Base-by-base conservation (phyloP, 2,329 filamentous ascomycete species). In the Xylaria sp. region DNA sequence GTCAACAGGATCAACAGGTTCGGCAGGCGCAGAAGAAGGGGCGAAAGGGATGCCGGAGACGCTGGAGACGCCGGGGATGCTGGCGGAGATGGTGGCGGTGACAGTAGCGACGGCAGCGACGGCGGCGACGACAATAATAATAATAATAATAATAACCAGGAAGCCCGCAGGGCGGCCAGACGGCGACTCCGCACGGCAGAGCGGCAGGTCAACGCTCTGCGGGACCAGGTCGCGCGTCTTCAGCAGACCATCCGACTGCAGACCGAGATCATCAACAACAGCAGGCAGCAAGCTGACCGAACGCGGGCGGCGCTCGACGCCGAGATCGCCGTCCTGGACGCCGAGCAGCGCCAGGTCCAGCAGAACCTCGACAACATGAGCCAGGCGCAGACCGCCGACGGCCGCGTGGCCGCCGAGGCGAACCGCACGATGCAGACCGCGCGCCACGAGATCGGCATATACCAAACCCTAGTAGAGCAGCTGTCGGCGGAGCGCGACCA, bases 401-500 rank as follows among this genome's bases (percentile, higher is more conserved):
- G 53, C 21, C 54, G 9, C 19, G 4, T 17, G 7, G 47, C 58
- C 6, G 56, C 56, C 12, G 39, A 54, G 30, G 32, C 11, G n/a
- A n/a, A 12, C 2, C 65, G 65, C 32, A 0, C 4, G 5, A n/a
- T 61, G 0, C 4, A 4, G 1, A 2, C 9, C 3, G 61, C 58
- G 11, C 54, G 54, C 0, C 9, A 2, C 4, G 54, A 67, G 45
- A 21, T 63, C 14, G 32, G 61, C 4, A 27, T 7, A 30, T 27
- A 47, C 54, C 8, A 21, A 56, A 7, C 1, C 2, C 4, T 56
- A 5, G 14, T 64, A 1, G 2, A 59, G 11, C 7, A 36, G 21
- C 7, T 64, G 42, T 63, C 24, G 17, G 42, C 48, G 7, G 11
- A 64, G 56, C 60, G 61, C 50, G 55, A 69, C 11, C 45, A 45